These are phyloP conservation scores for Apiotrichum laibachii DNA, from an alignment of 1,284 basidiomycete species.

Conservation along the genomic window DNA sequence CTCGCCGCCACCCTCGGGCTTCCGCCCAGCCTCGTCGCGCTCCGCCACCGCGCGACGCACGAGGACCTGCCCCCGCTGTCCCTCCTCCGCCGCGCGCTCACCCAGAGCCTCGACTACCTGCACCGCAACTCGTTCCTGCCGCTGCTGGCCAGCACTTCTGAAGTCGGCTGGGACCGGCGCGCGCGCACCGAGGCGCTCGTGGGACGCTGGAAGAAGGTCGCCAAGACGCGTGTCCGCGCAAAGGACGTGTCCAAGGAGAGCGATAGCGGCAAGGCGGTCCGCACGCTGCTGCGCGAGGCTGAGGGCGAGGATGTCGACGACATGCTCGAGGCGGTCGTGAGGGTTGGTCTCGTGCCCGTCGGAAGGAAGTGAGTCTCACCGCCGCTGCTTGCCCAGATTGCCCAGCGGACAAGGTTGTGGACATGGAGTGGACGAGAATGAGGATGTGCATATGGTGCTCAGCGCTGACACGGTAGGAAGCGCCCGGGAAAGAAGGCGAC, in stretches of 20 bases:
- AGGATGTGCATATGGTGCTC: no score
- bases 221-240: conserved; percentile 53
- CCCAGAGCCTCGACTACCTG: conserved; percentile 61
- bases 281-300: conserved; percentile 40
- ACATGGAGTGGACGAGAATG: no score
- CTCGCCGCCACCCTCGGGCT: conserved; percentile 83
- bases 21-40: conserved; percentile 86
- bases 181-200: conserved; percentile 55
- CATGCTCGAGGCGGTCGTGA: conserved; percentile 61
- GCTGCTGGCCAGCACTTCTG: conserved; percentile 61
- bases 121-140: conserved; percentile 71
- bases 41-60: conserved; percentile 92
- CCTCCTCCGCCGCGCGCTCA: conserved; percentile 70
- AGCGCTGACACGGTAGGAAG: conserved; percentile 18
- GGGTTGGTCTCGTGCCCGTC: conserved; percentile 71
- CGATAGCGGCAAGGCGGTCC: conserved; percentile 52
- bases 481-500: conserved; percentile 10
- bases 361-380: conserved; percentile 70
- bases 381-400: no score
- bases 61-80: conserved; percentile 87
- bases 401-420: no score
- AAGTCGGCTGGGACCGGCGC: conserved; percentile 46
- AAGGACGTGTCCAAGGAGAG: conserved; percentile 71
- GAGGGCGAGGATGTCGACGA: conserved; percentile 61
- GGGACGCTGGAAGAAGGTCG: conserved; percentile 44